These are phyloP conservation scores for Amphibolis antarctica DNA, from an alignment of 106 monocot genomes.

Conservation along the genomic window DNA sequence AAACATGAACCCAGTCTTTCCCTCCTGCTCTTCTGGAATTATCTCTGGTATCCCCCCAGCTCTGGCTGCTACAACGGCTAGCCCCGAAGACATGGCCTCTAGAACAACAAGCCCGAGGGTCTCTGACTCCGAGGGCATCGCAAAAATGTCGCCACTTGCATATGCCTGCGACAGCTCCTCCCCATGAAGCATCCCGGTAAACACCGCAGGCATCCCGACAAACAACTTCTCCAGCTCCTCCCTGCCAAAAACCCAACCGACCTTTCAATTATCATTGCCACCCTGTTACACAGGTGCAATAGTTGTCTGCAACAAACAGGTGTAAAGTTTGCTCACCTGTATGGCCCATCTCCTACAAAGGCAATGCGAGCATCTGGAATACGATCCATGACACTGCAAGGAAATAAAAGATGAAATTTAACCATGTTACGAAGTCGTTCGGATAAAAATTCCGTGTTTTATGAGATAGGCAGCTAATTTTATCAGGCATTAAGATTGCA, in stretches of 20 bases:
- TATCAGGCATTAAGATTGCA: too few relatives aligned
- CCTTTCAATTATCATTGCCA: neutral
- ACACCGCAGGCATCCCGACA: conserved; percentile 63
- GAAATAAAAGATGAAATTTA: neutral
- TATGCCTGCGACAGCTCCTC: conserved; percentile 89
- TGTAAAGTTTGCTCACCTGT: conserved; percentile 32
- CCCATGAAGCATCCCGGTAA: conserved; percentile 92
- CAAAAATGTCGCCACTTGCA: conserved; percentile 80
- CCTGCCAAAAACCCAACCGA: conserved; percentile 16
- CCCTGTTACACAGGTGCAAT: too few relatives aligned
- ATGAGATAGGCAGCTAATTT: too few relatives aligned
- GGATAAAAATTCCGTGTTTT: too few relatives aligned
- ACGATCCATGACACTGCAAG: conserved; percentile 78
- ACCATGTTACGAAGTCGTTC: neutral
- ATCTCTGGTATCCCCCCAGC: conserved; percentile 88
- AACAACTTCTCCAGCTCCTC: conserved; percentile 80
- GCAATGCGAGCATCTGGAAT: conserved; percentile 78
- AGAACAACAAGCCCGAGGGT: conserved; percentile 84
- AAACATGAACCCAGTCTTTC: conserved; percentile 66
- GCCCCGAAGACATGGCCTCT: conserved; percentile 92
- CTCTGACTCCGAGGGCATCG: conserved; percentile 94
- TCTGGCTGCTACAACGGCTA: conserved; percentile 77
- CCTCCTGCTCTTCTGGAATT: conserved; percentile 72
- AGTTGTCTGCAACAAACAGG: neutral
- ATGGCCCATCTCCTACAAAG: conserved; percentile 91